Conservation (phyloP, 495 filamentous ascomycete genomes). For the Neurospora tetraspora region DNA sequence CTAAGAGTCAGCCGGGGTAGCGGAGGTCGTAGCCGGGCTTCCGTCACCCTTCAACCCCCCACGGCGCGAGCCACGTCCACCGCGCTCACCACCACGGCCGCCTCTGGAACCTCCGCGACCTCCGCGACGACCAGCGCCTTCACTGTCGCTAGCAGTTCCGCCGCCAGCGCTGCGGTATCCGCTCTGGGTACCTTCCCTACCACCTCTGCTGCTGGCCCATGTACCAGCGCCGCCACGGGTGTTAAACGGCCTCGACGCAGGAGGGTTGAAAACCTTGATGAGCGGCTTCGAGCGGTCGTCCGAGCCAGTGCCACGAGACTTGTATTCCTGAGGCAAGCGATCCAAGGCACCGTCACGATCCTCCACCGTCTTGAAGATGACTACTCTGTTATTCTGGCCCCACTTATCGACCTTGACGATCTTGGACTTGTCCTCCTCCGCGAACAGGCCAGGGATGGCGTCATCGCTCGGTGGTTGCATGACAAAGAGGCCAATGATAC, state of each 20-base stretch:
- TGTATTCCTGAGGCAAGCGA: conserved; percentile 61
- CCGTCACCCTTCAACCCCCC: conserved; percentile 48
- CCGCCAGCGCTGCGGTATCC: conserved; percentile 66
- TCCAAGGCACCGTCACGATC: conserved; percentile 68
- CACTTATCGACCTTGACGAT: conserved; percentile 69
- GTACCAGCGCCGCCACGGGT: conserved; percentile 55
- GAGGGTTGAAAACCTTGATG: conserved; percentile 69
- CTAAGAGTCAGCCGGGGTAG: conserved; percentile 41
- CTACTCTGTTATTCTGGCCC: conserved; percentile 66
- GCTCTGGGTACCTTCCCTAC: conserved; percentile 33
- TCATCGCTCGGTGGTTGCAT: conserved; percentile 69
- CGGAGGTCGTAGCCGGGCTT: conserved; percentile 41
- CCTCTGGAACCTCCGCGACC: conserved; percentile 55
- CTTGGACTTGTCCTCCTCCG: conserved; percentile 70
- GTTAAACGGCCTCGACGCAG: conserved; percentile 39
- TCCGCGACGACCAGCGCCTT: conserved; percentile 53
- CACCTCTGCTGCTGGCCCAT: conserved; percentile 62
- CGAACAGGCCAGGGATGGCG: conserved; percentile 65
- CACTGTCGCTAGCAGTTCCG: conserved; percentile 64
- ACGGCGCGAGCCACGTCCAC: conserved; percentile 48
- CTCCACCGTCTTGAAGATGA: conserved; percentile 65
- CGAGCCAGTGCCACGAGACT: conserved; percentile 43
- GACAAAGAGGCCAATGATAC: conserved; percentile 71
- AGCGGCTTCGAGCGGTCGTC: conserved; percentile 63
- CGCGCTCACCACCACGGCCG: conserved; percentile 40